Percentiles rank a stretch among this genome's conserved stretches.
phyloP scores from a whole-genome alignment of 148 eudicot species.

The Pharnaceum exiguum region DNA sequence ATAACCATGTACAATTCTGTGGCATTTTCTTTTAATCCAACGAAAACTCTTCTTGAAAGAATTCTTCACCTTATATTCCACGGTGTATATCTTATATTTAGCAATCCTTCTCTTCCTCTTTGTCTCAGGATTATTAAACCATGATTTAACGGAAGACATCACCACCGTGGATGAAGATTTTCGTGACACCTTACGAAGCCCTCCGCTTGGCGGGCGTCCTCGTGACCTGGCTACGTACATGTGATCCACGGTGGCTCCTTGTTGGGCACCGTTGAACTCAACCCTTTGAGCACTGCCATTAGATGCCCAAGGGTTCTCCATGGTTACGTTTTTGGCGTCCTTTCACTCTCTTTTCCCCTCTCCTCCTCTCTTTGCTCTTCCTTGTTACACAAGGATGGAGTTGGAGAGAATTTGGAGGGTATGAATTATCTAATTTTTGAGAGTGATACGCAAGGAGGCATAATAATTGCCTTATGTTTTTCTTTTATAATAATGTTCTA shows the following conservation, averaged over 20 bases:
- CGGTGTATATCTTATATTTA: conserved; percentile 37
- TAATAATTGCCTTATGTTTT: not conserved
- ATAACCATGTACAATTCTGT: conserved; percentile 27
- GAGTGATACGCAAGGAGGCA: not conserved
- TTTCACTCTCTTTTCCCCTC: not conserved
- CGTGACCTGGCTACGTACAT: conserved; percentile 28
- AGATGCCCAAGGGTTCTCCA: conserved; percentile 19
- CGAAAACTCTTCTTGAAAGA: conserved; percentile 30
- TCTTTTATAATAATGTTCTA: not conserved
- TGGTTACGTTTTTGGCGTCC: not conserved
- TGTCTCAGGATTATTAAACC: conserved; percentile 28
- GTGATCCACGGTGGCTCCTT: conserved; percentile 15
- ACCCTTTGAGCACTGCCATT: conserved; percentile 18
- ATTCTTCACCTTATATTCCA: conserved; percentile 38
- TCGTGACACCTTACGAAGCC: not conserved
- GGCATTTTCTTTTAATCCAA: conserved; percentile 41
- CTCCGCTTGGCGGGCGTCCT: not conserved
- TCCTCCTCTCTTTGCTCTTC: not conserved
- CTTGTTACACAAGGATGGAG: not conserved
- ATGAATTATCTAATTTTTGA: not conserved
- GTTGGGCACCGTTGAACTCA: conserved; percentile 11
- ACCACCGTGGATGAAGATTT: conserved; percentile 7
- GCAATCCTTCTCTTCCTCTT: conserved; percentile 43
- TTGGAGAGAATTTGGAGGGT: not conserved
- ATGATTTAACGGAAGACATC: conserved; percentile 16